These are phyloP conservation scores for Wickerhamiella spandovensis DNA, from an alignment of 805 yeast species.

Conservation along the genomic window DNA sequence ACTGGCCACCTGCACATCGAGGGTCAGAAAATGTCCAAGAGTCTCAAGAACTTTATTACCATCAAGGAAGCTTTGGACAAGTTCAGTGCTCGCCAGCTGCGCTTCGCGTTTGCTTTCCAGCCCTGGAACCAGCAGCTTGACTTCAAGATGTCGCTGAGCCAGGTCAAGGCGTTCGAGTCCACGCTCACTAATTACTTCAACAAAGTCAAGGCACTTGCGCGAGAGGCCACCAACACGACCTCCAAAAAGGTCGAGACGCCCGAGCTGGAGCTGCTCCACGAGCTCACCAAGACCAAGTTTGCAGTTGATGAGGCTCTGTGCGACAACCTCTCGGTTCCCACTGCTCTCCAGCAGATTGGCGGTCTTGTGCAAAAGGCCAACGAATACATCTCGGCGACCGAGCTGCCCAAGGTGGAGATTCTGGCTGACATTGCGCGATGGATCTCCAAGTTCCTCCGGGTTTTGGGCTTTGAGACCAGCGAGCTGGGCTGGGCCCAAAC, in stretches of 20 bases:
- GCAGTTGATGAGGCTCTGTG: slow-evolving; percentile 68
- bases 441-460: slow-evolving; percentile 53
- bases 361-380: slow-evolving; percentile 63
- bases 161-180: slow-evolving; percentile 65
- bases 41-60: slow-evolving; percentile 88
- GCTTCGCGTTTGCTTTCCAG: slow-evolving; percentile 80
- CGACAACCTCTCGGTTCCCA: slow-evolving; percentile 76
- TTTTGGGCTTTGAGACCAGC: slow-evolving; percentile 60
- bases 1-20: slow-evolving; percentile 97
- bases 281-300: slow-evolving; percentile 38
- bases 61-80: slow-evolving; percentile 73
- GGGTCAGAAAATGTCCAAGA: slow-evolving; percentile 96
- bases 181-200: slow-evolving; percentile 72
- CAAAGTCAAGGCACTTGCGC: slow-evolving; percentile 66
- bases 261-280: slow-evolving; percentile 45
- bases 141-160: slow-evolving; percentile 70
- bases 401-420: slow-evolving; percentile 48
- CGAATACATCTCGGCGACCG: slow-evolving; percentile 46
- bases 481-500: slow-evolving; percentile 62
- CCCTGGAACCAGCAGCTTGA: slow-evolving; percentile 91
- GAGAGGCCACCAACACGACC: slow-evolving; percentile 45
- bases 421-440: slow-evolving; percentile 50
- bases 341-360: slow-evolving; percentile 47
- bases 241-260: slow-evolving; percentile 41
- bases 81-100: slow-evolving; percentile 67